Evolutionary conservation across 305 asterid species (phyloP).

Genomic region (Ilex paraguariensis): DNA sequence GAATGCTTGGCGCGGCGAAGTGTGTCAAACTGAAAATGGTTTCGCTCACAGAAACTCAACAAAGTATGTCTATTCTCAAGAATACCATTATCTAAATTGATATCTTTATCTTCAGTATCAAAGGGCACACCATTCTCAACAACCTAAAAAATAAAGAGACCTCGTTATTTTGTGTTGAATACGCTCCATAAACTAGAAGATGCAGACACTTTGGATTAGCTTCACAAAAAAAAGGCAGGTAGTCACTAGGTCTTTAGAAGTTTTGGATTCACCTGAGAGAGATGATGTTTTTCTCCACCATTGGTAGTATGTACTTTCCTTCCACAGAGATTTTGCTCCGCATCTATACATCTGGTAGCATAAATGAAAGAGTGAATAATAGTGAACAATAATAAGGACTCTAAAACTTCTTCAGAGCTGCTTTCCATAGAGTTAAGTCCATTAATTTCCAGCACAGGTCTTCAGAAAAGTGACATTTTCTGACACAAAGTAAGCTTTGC

Average conservation of each 20-base stretch:
- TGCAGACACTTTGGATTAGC: not conserved
- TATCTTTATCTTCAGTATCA: conserved; percentile 47
- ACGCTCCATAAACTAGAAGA: not conserved
- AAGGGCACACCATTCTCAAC: conserved; percentile 33
- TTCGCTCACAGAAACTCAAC: conserved; percentile 57
- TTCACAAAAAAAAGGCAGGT: not conserved
- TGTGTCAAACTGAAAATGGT: conserved; percentile 55
- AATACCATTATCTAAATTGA: conserved; percentile 37
- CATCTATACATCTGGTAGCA: conserved; percentile 36
- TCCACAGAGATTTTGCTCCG: conserved; percentile 22
- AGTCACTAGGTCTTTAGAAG: not conserved
- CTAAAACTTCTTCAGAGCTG: too few species aligned
- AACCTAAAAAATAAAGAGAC: conserved; percentile 20
- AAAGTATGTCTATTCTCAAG: conserved; percentile 52
- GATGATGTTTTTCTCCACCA: conserved; percentile 48
- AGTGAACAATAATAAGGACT: too few species aligned
- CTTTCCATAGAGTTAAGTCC: too few species aligned
- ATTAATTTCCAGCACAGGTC: too few species aligned
- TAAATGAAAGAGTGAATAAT: not conserved
- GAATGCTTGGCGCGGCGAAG: conserved; percentile 79
- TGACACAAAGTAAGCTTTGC: too few species aligned
- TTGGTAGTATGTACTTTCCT: conserved; percentile 32
- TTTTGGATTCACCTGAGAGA: conserved; percentile 35
- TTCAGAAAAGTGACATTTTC: too few species aligned
- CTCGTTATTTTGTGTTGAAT: not conserved